Evolutionary conservation across 805 yeast species (phyloP).

Genomic region (Nakazawaea peltata): DNA sequence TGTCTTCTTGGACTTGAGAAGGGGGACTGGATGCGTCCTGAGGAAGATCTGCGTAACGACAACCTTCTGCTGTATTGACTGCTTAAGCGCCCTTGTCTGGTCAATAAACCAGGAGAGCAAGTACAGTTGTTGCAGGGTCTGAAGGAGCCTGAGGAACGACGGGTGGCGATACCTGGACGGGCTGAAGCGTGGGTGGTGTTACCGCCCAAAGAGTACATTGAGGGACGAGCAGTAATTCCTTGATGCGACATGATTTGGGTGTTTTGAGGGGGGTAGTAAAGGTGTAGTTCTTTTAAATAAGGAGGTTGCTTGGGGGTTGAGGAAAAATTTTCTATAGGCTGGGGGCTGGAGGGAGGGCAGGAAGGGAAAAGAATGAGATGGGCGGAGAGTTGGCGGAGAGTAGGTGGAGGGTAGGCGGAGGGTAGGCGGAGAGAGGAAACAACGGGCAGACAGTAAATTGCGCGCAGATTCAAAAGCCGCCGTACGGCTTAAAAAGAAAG

Average conservation of each 20-base stretch:
- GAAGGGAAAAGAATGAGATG: too few relatives aligned
- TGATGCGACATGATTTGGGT: constrained; percentile 3
- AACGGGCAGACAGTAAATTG: too few relatives aligned
- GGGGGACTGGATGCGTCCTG: constrained; percentile 20
- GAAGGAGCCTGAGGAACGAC: constrained; percentile 17
- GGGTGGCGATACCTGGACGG: constrained; percentile 1
- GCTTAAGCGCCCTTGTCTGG: constrained; percentile 57
- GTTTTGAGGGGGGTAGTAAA: background rate
- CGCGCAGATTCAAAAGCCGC: too few relatives aligned
- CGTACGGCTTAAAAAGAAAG: too few relatives aligned
- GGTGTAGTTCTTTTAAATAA: too few relatives aligned
- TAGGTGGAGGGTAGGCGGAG: too few relatives aligned
- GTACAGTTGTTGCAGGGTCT: constrained; percentile 69
- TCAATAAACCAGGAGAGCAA: constrained; percentile 74
- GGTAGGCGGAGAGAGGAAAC: too few relatives aligned
- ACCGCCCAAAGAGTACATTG: constrained; percentile 13
- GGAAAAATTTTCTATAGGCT: too few relatives aligned
- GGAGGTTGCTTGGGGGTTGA: too few relatives aligned
- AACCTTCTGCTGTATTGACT: constrained; percentile 30
- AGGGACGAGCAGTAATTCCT: constrained; percentile 11
- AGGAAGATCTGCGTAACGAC: constrained; percentile 18
- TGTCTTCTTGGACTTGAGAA: constrained; percentile 20
- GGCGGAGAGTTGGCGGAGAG: too few relatives aligned
- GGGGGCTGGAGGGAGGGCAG: too few relatives aligned
- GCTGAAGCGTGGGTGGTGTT: background rate